A percentile compares a stretch with the other conserved stretches of the same genome.
These are phyloP conservation scores for Fusarium illudens DNA, from an alignment of 2,329 filamentous ascomycete genomes.

Conservation along the genomic window DNA sequence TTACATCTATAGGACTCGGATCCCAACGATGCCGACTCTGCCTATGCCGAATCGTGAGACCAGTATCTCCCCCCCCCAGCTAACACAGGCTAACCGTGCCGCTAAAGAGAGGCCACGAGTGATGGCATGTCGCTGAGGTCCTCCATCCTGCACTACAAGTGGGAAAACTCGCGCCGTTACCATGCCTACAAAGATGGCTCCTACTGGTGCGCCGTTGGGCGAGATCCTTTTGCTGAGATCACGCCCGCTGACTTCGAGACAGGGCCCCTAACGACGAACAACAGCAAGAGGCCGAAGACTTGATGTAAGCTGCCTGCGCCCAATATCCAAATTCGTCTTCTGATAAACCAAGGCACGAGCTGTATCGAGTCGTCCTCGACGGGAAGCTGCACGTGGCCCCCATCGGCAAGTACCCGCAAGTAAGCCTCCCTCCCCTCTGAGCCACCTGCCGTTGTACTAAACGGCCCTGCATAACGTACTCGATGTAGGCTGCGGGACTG, in stretches of 20 bases:
- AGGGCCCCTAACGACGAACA: constrained; percentile 1
- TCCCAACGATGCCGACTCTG: background rate
- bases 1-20: background rate
- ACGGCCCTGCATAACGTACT: background rate
- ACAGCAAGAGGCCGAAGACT: background rate
- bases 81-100: background rate
- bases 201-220: background rate
- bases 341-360: background rate
- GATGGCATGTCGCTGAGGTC: background rate
- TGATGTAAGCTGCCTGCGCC: background rate
- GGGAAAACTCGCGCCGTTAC: constrained; percentile 1
- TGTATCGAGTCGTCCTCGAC: background rate
- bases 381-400: background rate
- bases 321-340: background rate
- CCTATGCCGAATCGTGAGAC: background rate
- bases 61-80: background rate
- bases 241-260: background rate
- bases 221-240: background rate
- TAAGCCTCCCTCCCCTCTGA: background rate
- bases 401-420: background rate
- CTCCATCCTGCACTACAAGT: background rate
- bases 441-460: background rate
- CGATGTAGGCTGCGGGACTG: constrained; percentile 1
- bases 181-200: constrained; percentile 1
- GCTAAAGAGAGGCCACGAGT: background rate